These are phyloP conservation scores for Nakazawaea peltata DNA, from an alignment of 805 yeast species.

Conservation along the genomic window DNA sequence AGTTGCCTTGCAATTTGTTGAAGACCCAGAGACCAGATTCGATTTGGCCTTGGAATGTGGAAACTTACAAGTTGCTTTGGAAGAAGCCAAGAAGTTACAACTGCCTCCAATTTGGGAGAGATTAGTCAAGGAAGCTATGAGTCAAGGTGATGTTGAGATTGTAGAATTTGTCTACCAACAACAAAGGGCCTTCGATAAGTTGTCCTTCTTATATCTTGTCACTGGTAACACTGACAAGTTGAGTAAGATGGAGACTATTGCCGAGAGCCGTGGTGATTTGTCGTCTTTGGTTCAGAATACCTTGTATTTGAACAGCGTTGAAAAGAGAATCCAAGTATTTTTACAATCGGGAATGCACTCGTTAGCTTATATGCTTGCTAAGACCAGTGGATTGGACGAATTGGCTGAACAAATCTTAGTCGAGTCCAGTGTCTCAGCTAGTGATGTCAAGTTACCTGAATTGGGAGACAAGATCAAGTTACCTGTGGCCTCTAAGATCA, in stretches of 20 bases:
- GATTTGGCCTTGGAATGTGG: conserved; percentile 95
- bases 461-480: conserved; percentile 30
- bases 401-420: conserved; percentile 65
- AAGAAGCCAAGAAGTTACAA: conserved; percentile 76
- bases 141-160: conserved; percentile 80
- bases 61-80: conserved; percentile 77
- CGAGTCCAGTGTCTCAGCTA: conserved; percentile 57
- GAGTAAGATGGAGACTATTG: conserved; percentile 79
- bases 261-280: conserved; percentile 78
- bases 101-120: conserved; percentile 67
- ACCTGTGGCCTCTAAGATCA: conserved; percentile 39
- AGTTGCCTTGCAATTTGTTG: conserved; percentile 92
- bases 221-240: conserved; percentile 77
- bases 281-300: conserved; percentile 79
- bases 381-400: conserved; percentile 71
- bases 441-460: conserved; percentile 59
- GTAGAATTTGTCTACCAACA: conserved; percentile 88
- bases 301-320: conserved; percentile 65
- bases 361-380: conserved; percentile 89
- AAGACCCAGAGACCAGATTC: conserved; percentile 92
- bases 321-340: conserved; percentile 66
- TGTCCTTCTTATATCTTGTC: conserved; percentile 79
- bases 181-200: conserved; percentile 76
- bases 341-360: conserved; percentile 76
- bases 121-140: conserved; percentile 77